Conservation (phyloP, 306 rosid genomes). For the Citrullus amarus region DNA sequence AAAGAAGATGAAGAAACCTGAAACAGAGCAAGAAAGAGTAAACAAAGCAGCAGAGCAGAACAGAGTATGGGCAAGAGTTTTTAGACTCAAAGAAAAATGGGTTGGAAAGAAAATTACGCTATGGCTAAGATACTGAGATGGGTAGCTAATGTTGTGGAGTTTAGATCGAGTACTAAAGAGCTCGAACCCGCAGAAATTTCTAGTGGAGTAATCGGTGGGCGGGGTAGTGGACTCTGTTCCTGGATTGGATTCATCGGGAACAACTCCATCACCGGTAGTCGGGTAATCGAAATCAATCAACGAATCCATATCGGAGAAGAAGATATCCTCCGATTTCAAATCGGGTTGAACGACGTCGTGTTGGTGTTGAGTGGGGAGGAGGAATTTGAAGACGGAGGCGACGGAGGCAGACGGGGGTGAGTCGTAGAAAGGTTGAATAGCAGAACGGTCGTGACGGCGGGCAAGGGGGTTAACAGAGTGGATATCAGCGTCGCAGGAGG, state of each 20-base stretch:
- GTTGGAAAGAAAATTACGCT: slow-evolving; percentile 35
- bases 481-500: slow-evolving; percentile 76
- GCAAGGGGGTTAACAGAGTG: slow-evolving; percentile 90
- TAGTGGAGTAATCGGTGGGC: slow-evolving; percentile 17
- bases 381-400: slow-evolving; percentile 26
- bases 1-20: slow-evolving; percentile 74
- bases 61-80: not conserved
- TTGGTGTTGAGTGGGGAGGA: slow-evolving; percentile 16
- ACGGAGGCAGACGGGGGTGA: slow-evolving; percentile 31
- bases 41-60: not conserved
- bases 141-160: slow-evolving; percentile 42
- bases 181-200: slow-evolving; percentile 51
- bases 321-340: slow-evolving; percentile 35
- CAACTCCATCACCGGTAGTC: slow-evolving; percentile 51
- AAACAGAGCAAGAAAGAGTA: not conserved
- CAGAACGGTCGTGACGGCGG: slow-evolving; percentile 77
- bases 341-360: slow-evolving; percentile 9
- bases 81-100: not conserved
- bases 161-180: slow-evolving; percentile 52
- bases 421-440: slow-evolving; percentile 68
- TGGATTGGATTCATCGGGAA: slow-evolving; percentile 55
- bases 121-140: slow-evolving; percentile 59
- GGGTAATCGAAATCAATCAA: slow-evolving; percentile 62
- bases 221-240: not conserved
- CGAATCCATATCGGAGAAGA: slow-evolving; percentile 60